Evolutionary conservation across 1,139 yeast genomes (phyloP).

Genomic region (Lodderomyces jiufengensis): DNA sequence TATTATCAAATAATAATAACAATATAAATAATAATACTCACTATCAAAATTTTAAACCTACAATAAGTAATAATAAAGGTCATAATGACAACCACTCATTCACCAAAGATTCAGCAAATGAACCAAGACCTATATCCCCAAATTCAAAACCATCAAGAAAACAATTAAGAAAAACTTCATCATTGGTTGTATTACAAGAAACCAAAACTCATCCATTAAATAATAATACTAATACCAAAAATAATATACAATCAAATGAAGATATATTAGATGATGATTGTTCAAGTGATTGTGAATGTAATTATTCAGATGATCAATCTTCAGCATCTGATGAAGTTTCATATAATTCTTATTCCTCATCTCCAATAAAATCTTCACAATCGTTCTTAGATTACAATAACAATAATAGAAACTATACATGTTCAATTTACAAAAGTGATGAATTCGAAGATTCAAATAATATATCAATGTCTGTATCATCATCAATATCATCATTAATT

Average conservation of each 20-base stretch:
- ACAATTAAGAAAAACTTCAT: constrained; percentile 1
- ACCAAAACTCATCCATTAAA: constrained; percentile 5
- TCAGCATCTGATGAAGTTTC: constrained; percentile 10
- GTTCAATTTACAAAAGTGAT: neutral
- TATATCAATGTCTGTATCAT: neutral
- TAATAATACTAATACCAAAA: neutral
- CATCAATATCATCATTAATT: neutral
- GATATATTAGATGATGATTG: constrained; percentile 3
- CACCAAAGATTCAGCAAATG: neutral
- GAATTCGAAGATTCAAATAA: neutral
- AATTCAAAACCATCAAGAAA: constrained; percentile 7
- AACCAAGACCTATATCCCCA: constrained; percentile 5
- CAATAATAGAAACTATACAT: neutral
- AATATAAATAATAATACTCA: neutral
- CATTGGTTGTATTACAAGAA: neutral
- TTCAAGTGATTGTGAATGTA: constrained; percentile 5
- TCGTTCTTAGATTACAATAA: neutral
- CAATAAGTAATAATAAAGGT: neutral
- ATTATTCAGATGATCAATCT: constrained; percentile 3
- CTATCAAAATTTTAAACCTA: neutral
- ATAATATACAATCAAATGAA: neutral
- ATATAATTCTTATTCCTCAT: constrained; percentile 8
- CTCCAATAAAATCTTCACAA: neutral
- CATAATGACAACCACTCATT: neutral
- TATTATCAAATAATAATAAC: too few relatives aligned